Evolutionary conservation across 352 stramenopile species (phyloP), one percentile per base, ranked within the genome.

Genomic region (Pythium pyrilobum): DNA sequence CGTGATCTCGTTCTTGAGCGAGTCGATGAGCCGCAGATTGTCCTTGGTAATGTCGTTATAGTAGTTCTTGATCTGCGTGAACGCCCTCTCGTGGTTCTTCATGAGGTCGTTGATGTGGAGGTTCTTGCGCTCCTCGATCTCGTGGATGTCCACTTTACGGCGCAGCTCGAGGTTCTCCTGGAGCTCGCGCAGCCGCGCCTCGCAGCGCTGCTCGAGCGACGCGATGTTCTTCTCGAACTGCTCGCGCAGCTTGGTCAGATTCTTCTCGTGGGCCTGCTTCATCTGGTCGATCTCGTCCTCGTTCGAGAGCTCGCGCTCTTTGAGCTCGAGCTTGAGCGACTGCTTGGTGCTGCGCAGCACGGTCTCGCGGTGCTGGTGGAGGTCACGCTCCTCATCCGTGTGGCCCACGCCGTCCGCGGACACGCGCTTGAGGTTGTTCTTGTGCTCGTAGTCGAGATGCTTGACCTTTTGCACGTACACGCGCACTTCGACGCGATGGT

Each of bases 31-130:
- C 10, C 88, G 81, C 21, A 98, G 53, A 59, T 97, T 98, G 67
- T 97, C 81, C 45, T 92, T 89, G 15, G 92, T 98, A 56, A 98
- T 98, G 56, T 97, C 89, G 64, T 98, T 97, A 65, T 98, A 98
- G 81, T 98, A 98, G 46, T 89, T 86, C 56, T 97, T 97, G 78
- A 97, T 97, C 75, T 97, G 87, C 8, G 74, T 81, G 61, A 96
- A 96, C 16, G 88, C 87, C 56, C 92, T 95, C 56, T 96, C 85
- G 64, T 97, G 91, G 69, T 97, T 97, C 56, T 85, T 84, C 80
- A 97, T 97, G 21, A 98, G 67, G 46, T 98, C 89, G 64, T 97
- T 97, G 56, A 98, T 97, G 74, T 98, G 92, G 43, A 96, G 52
- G 55, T 98, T 98, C 71, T 97, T 97, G 60, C 92, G 81, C 67